Percentiles rank a stretch among this genome's conserved stretches.
Conservation (phyloP, 2,329 filamentous ascomycete genomes). For the Rhexocercosporidium sp. region DNA sequence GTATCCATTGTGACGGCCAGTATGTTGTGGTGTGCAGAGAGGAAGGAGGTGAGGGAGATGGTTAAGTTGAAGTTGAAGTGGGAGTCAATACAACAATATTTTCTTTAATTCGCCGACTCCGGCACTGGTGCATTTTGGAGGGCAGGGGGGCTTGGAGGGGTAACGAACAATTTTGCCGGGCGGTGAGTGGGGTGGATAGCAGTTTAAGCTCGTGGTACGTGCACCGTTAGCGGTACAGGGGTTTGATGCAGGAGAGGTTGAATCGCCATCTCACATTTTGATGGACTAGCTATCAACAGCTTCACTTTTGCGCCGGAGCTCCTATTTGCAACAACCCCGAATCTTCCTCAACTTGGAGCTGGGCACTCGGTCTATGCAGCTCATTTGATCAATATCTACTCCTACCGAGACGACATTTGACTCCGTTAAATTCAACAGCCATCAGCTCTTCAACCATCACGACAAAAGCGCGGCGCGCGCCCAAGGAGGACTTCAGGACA, state of each 20-base stretch:
- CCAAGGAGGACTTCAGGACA: not conserved
- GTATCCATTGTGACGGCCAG: conserved; percentile 59
- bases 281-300: not conserved
- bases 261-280: not conserved
- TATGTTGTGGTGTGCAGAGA: conserved; percentile 12
- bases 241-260: not conserved
- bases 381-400: not conserved
- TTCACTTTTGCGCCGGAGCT: conserved; percentile 21
- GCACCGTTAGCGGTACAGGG: conserved; percentile 9
- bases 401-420: not conserved
- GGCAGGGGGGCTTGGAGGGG: conserved; percentile 19
- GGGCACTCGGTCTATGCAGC: not conserved
- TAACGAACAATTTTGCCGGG: conserved; percentile 12
- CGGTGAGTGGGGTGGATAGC: not conserved
- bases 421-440: not conserved
- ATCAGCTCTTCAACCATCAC: not conserved
- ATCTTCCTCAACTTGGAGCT: not conserved
- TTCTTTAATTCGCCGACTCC: conserved; percentile 24
- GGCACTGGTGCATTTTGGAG: conserved; percentile 28
- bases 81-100: conserved; percentile 17
- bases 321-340: not conserved
- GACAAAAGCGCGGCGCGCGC: not conserved
- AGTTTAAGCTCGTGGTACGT: conserved; percentile 29
- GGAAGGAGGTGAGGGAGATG: conserved; percentile 17
- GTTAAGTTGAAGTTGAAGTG: not conserved